These are phyloP conservation scores for Discostella pseudostelligera DNA, from an alignment of 108 stramenopile genomes.

Conservation along the genomic window DNA sequence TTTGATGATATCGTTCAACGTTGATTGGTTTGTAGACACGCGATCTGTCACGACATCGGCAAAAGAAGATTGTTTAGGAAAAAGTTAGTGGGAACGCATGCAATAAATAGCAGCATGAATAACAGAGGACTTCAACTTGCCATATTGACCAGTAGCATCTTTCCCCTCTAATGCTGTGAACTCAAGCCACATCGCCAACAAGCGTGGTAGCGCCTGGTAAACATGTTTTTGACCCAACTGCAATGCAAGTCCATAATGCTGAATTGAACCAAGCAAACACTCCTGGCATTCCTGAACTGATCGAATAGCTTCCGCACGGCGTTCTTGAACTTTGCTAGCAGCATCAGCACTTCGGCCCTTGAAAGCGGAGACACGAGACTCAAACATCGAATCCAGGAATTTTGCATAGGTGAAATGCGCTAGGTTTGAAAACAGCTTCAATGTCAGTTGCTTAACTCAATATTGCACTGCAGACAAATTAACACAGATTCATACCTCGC, in stretches of 20 bases:
- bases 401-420: slow-evolving; percentile 82
- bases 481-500: slow-evolving; percentile 59
- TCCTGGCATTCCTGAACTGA: slow-evolving; percentile 62
- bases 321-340: slow-evolving; percentile 51
- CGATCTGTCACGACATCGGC: slow-evolving; percentile 4
- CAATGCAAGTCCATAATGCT: slow-evolving; percentile 70
- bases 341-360: slow-evolving; percentile 19
- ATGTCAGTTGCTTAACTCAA: slow-evolving; percentile 9
- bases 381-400: slow-evolving; percentile 66
- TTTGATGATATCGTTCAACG: slow-evolving; percentile 64
- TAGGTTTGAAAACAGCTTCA: slow-evolving; percentile 1
- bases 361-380: slow-evolving; percentile 53
- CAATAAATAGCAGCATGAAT: background rate
- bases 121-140: slow-evolving; percentile 1
- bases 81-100: slow-evolving; percentile 3
- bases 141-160: slow-evolving; percentile 10
- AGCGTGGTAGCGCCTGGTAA: slow-evolving; percentile 83
- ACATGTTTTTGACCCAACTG: slow-evolving; percentile 75
- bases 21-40: slow-evolving; percentile 48
- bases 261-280: slow-evolving; percentile 67
- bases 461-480: background rate
- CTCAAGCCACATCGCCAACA: slow-evolving; percentile 88
- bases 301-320: slow-evolving; percentile 51
- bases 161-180: slow-evolving; percentile 48
- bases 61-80: background rate